Evolutionary conservation across 2,329 filamentous ascomycete species (phyloP).

Genomic region (Cadophora malorum): DNA sequence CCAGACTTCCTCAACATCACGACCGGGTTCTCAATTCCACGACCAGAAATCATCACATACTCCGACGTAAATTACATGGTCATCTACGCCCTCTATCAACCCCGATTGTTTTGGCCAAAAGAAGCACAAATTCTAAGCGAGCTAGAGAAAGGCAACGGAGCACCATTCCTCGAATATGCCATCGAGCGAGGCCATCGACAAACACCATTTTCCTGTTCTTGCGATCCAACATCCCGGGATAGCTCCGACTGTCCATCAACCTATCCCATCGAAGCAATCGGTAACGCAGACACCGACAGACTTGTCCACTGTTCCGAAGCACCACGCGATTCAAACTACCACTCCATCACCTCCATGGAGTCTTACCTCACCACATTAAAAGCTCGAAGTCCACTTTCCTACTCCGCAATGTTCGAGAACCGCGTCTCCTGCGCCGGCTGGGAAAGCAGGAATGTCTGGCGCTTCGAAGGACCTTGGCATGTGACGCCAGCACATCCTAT

Average conservation of each 20-base stretch:
- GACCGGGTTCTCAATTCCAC: neutral
- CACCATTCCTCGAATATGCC: conserved; percentile 1
- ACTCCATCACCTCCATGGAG: neutral
- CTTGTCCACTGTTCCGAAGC: neutral
- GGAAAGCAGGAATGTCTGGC: conserved; percentile 11
- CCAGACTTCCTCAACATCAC: neutral
- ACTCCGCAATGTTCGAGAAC: neutral
- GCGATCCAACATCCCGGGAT: neutral
- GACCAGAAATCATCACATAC: conserved; percentile 39
- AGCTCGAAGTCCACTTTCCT: neutral
- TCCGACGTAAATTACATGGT: conserved; percentile 38
- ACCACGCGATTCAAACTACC: neutral
- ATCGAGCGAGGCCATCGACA: neutral
- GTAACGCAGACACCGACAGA: neutral
- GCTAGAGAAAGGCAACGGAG: conserved; percentile 21
- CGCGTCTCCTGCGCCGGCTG: neutral
- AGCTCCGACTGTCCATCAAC: neutral
- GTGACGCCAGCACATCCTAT: conserved; percentile 41
- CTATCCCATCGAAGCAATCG: conserved; percentile 13
- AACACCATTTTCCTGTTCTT: neutral
- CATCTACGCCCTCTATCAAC: conserved; percentile 35
- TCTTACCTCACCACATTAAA: neutral
- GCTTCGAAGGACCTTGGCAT: conserved; percentile 36
- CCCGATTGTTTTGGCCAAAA: conserved; percentile 32
- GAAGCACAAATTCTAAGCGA: conserved; percentile 32